phyloP scores from a whole-genome alignment of 495 filamentous ascomycete species.

The Penicillium subrubescens region DNA sequence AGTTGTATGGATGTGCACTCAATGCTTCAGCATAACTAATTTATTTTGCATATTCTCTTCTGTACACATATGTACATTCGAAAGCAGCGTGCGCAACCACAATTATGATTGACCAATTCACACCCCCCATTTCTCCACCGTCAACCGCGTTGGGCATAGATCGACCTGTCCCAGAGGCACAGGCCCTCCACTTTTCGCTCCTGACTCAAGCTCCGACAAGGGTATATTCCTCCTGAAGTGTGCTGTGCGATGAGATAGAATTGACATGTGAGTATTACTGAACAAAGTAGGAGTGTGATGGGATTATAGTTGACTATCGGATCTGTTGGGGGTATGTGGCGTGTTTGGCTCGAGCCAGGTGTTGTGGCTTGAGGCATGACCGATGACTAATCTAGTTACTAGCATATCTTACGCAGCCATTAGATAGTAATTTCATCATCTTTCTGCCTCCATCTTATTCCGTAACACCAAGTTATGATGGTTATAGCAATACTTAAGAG shows the following conservation, averaged over 20 bases:
- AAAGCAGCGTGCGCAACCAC: not conserved
- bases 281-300: not conserved
- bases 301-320: not conserved
- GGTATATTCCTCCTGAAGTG: not conserved
- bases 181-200: slow-evolving; percentile 24
- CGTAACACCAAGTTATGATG: no score
- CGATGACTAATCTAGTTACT: no score
- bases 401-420: no score
- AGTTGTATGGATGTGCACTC: not conserved
- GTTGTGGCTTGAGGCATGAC: no score
- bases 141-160: slow-evolving; percentile 16
- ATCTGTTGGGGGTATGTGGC: not conserved
- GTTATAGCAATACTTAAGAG: no score
- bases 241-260: not conserved
- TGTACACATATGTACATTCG: not conserved
- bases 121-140: slow-evolving; percentile 15
- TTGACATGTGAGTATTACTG: not conserved
- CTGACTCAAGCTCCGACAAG: slow-evolving; percentile 17
- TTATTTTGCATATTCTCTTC: not conserved
- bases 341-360: not conserved
- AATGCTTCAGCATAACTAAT: not conserved
- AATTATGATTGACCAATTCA: slow-evolving; percentile 2
- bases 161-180: slow-evolving; percentile 25
- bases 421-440: no score
- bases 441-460: no score